These are phyloP conservation scores for Cymbomonas tetramitiformis DNA, from an alignment of 139 green algal genomes.

Conservation along the genomic window DNA sequence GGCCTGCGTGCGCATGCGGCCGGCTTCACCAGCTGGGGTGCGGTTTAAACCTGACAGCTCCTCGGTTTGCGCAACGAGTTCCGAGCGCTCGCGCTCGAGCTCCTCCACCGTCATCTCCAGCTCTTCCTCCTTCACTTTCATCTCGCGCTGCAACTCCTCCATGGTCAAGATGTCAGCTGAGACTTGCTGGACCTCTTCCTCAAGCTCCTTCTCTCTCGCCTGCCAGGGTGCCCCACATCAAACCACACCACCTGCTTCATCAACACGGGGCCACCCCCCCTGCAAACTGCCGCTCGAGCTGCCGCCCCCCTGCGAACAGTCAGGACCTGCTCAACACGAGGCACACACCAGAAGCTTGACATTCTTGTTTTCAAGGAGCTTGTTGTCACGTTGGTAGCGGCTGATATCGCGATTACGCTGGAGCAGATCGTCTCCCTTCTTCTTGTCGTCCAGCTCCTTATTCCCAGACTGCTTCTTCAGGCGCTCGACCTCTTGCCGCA, in stretches of 20 bases:
- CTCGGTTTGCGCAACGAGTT: background rate
- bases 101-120: background rate
- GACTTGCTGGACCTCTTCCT: too few species aligned
- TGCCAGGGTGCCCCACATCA: too few species aligned
- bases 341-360: too few species aligned
- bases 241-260: too few species aligned
- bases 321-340: too few species aligned
- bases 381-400: slow-evolving; percentile 1
- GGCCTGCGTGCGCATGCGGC: background rate
- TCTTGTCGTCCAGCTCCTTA: background rate
- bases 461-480: too few species aligned
- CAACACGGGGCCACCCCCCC: too few species aligned
- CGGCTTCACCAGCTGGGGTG: background rate
- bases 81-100: background rate
- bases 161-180: too few species aligned
- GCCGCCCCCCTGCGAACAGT: too few species aligned
- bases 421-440: background rate
- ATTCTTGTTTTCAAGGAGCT: background rate
- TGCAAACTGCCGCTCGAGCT: too few species aligned
- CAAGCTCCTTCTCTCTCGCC: too few species aligned
- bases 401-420: background rate
- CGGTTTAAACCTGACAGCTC: background rate
- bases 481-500: too few species aligned
- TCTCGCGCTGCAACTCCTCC: background rate
- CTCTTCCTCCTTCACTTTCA: background rate